Evolutionary conservation across 805 yeast genomes (phyloP).

Genomic region (Starmerella vitae): DNA sequence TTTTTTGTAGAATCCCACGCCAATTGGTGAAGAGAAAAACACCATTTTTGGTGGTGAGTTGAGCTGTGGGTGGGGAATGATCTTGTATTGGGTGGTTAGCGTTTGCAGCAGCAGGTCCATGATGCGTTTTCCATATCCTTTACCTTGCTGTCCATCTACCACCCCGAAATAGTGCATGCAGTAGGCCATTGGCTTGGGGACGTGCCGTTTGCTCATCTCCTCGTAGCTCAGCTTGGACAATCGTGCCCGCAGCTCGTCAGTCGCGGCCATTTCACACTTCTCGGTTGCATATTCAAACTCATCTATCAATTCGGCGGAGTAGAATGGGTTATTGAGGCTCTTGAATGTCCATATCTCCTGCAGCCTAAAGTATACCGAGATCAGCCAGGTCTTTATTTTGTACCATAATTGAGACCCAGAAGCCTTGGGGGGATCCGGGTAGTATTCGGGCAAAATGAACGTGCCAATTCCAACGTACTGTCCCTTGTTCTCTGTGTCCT

Average conservation of each 20-base stretch:
- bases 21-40: constrained; percentile 16
- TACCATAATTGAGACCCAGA: background rate
- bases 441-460: constrained; percentile 7
- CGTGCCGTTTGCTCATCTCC: constrained; percentile 2
- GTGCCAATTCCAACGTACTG: constrained; percentile 5
- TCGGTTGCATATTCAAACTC: constrained; percentile 7
- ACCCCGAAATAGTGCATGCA: constrained; percentile 7
- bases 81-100: constrained; percentile 1
- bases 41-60: constrained; percentile 16
- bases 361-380: constrained; percentile 1
- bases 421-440: background rate
- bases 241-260: constrained; percentile 3
- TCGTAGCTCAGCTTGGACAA: constrained; percentile 6
- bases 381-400: constrained; percentile 1
- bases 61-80: constrained; percentile 8
- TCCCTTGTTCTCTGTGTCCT: background rate
- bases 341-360: constrained; percentile 8
- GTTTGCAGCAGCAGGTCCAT: constrained; percentile 5
- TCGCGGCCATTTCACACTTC: background rate
- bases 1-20: constrained; percentile 9
- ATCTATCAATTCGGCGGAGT: constrained; percentile 1
- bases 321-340: constrained; percentile 3
- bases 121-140: constrained; percentile 9
- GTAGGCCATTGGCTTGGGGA: constrained; percentile 7
- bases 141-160: constrained; percentile 7